Percentiles rank a stretch among this genome's conserved stretches.
Evolutionary conservation across 345 rosid genomes (phyloP).

Genomic region (Arabis hirsuta): DNA sequence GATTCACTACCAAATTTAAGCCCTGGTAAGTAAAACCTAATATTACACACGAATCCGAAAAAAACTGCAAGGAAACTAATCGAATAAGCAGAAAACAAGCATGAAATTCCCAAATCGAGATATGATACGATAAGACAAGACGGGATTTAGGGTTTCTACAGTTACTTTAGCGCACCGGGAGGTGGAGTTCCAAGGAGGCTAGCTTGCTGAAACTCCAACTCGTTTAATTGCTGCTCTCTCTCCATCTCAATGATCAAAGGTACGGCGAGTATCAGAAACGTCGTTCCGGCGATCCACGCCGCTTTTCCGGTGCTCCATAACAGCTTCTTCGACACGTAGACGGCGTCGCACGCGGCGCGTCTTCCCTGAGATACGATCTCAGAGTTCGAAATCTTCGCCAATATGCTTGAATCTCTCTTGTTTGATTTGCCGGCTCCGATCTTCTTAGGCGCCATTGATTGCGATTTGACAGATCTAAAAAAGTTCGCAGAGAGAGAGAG

Average conservation of each 20-base stretch:
- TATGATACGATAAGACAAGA: neutral
- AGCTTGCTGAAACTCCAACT: conserved; percentile 73
- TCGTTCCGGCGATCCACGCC: conserved; percentile 83
- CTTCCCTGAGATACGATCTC: conserved; percentile 58
- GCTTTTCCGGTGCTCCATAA: conserved; percentile 86
- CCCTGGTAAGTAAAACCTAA: neutral
- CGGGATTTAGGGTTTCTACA: neutral
- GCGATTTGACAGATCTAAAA: neutral
- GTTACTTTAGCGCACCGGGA: conserved; percentile 15
- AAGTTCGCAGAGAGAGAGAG: neutral
- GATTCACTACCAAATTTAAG: neutral
- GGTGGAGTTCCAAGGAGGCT: conserved; percentile 70
- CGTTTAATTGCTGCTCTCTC: conserved; percentile 66
- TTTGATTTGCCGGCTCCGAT: conserved; percentile 48
- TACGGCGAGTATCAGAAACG: conserved; percentile 64
- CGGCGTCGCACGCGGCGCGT: conserved; percentile 60
- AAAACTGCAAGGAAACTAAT: neutral
- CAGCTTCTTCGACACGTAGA: conserved; percentile 70
- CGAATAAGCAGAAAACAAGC: conserved; percentile 20
- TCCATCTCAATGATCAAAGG: conserved; percentile 74
- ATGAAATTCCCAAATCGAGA: neutral
- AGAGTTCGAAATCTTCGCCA: conserved; percentile 50
- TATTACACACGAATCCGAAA: neutral
- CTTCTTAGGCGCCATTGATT: conserved; percentile 56
- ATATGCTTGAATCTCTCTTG: conserved; percentile 40